phyloP scores from a whole-genome alignment of 176 grass and related monocot species.

The Paspalum notatum region DNA sequence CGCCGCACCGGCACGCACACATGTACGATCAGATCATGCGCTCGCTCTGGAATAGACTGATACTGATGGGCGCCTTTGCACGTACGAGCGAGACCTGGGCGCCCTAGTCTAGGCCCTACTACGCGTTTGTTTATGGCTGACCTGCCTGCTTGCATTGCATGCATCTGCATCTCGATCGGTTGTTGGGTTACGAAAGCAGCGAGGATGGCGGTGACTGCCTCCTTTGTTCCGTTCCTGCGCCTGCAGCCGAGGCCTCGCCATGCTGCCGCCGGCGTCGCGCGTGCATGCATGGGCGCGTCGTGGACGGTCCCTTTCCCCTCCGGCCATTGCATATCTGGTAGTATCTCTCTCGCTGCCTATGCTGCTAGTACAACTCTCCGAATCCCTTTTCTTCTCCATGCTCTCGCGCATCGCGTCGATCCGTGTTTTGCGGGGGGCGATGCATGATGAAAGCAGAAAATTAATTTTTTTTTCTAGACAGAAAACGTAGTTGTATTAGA shows the following conservation, averaged over 20 bases:
- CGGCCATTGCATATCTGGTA: not conserved
- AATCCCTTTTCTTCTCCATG: not conserved
- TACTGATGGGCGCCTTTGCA: not conserved
- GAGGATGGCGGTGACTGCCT: constrained; percentile 41
- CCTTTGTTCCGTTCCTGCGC: constrained; percentile 39
- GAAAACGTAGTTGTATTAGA: too few relatives aligned
- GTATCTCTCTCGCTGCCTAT: not conserved
- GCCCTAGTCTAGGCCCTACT: not conserved
- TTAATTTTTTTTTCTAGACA: too few relatives aligned
- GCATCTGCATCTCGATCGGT: not conserved
- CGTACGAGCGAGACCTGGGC: constrained; percentile 15
- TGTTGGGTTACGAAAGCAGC: constrained; percentile 37
- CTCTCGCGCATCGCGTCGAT: not conserved
- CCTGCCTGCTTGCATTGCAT: not conserved
- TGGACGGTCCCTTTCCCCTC: constrained; percentile 1
- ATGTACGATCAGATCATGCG: not conserved
- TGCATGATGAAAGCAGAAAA: not conserved
- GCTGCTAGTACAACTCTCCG: not conserved
- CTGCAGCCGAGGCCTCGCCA: constrained; percentile 1
- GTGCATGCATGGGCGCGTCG: constrained; percentile 36
- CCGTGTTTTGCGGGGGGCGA: constrained; percentile 32
- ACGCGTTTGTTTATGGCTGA: not conserved
- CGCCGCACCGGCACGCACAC: not conserved
- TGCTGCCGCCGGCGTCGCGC: constrained; percentile 16
- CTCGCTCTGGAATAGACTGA: not conserved